Conservation (phyloP, 169 alveolate species). For the Cryptosporidium meleagridis region DNA sequence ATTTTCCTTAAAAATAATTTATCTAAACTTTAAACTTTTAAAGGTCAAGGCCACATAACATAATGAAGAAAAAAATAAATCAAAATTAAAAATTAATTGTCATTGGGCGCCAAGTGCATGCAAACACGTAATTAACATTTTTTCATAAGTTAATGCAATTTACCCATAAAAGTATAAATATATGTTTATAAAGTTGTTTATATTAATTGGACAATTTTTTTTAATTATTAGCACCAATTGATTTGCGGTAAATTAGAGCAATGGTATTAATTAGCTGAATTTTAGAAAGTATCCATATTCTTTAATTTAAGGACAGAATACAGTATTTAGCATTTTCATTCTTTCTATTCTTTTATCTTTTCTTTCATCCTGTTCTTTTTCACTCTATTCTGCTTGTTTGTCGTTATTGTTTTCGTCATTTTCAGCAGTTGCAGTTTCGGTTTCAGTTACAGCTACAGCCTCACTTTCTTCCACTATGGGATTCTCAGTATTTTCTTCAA, state of each 20-base stretch:
- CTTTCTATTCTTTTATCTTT: too few species aligned
- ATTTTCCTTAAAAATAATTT: not conserved
- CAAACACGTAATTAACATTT: not conserved
- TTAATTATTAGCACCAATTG: not conserved
- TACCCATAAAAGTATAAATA: not conserved
- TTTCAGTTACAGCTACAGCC: not conserved
- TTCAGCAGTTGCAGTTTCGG: not conserved
- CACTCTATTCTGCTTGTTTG: not conserved
- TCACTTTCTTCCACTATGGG: not conserved
- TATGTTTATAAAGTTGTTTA: not conserved
- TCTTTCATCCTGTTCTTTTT: too few species aligned
- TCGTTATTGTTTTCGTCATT: not conserved
- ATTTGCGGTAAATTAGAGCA: not conserved
- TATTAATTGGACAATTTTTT: not conserved
- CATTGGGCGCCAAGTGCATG: not conserved
- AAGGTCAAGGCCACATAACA: not conserved
- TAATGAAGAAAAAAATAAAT: too few species aligned
- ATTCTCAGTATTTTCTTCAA: constrained; percentile 1
- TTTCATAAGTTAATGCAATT: not conserved
- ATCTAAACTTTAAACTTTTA: not conserved
- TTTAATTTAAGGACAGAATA: not conserved
- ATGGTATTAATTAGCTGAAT: not conserved
- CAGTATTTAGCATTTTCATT: not conserved
- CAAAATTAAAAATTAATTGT: not conserved
- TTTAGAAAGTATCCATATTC: too few species aligned